Evolutionary conservation across 345 rosid genomes (phyloP).

Genomic region (Pelargonium nanum): DNA sequence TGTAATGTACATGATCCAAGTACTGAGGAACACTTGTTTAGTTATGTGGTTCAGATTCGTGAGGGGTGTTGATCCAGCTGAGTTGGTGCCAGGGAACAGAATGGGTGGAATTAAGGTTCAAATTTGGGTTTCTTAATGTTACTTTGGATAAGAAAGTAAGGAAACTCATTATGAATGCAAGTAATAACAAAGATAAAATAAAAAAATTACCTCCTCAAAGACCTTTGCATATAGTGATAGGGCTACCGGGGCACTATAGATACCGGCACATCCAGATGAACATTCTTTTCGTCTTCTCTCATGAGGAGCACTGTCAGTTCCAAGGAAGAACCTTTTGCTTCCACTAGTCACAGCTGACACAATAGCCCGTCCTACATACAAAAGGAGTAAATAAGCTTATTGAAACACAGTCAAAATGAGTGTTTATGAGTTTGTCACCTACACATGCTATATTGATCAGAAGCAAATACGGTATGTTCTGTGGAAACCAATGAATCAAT

Average conservation of each 20-base stretch:
- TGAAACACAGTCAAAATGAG: not conserved
- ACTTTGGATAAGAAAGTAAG: no score
- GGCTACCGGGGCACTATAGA: conserved; percentile 65
- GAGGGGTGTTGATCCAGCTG: no score
- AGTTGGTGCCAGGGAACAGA: no score
- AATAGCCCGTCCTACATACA: conserved; percentile 63
- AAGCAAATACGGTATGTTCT: not conserved
- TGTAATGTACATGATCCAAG: no score
- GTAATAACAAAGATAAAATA: conserved; percentile 6
- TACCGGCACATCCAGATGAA: conserved; percentile 89
- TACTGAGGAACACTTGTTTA: no score
- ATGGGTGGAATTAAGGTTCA: no score
- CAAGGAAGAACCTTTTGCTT: conserved; percentile 75
- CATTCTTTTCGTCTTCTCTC: conserved; percentile 71
- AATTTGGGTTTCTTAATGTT: not conserved
- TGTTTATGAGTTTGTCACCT: not conserved
- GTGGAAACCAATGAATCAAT: not conserved
- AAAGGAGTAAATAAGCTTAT: conserved; percentile 2
- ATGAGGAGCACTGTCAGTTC: conserved; percentile 99
- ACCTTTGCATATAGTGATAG: conserved; percentile 62
- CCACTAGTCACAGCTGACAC: conserved; percentile 89
- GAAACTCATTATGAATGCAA: not conserved
- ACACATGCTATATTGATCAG: not conserved
- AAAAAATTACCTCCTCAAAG: conserved; percentile 59
- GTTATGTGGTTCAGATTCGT: no score